A percentile compares a stretch with the other conserved stretches of the same genome.
phyloP scores from a whole-genome alignment of 805 yeast species.

The Wickerhamomyces canadensis region DNA sequence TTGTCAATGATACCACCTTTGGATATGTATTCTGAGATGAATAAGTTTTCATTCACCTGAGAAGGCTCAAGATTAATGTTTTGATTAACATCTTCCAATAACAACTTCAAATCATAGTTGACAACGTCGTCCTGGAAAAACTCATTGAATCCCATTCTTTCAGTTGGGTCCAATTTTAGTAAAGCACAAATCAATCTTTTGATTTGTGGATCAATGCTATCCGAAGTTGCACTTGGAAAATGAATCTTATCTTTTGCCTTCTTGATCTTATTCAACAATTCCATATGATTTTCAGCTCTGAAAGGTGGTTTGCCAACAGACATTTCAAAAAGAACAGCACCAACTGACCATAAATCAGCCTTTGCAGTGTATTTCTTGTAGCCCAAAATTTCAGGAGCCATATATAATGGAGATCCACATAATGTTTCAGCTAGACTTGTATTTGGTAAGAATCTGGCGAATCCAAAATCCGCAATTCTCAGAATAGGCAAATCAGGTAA shows the following conservation, averaged over 20 bases:
- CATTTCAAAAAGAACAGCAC: conserved; percentile 95
- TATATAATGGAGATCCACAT: conserved; percentile 95
- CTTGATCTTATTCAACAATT: conserved; percentile 80
- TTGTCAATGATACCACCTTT: conserved; percentile 23
- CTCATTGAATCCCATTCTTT: conserved; percentile 83
- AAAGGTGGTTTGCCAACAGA: conserved; percentile 95
- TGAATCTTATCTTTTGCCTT: conserved; percentile 69
- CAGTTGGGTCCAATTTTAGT: conserved; percentile 78
- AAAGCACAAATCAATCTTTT: conserved; percentile 68
- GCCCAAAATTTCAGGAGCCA: conserved; percentile 96
- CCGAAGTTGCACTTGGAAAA: conserved; percentile 58
- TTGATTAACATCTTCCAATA: conserved; percentile 33
- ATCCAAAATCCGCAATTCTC: conserved; percentile 96
- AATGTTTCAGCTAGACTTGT: conserved; percentile 94
- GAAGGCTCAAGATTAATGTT: conserved; percentile 61
- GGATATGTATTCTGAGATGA: conserved; percentile 74
- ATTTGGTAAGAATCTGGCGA: conserved; percentile 90
- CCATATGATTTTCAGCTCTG: conserved; percentile 89
- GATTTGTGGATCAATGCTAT: conserved; percentile 54
- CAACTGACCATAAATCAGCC: conserved; percentile 98
- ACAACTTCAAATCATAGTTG: conserved; percentile 38
- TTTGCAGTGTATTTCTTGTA: conserved; percentile 96
- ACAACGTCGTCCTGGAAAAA: conserved; percentile 75
- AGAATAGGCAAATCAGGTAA: conserved; percentile 84
- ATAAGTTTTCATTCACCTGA: conserved; percentile 67